phyloP scores from a whole-genome alignment of 208 protist genomes.

The Perkinsela sp. region DNA sequence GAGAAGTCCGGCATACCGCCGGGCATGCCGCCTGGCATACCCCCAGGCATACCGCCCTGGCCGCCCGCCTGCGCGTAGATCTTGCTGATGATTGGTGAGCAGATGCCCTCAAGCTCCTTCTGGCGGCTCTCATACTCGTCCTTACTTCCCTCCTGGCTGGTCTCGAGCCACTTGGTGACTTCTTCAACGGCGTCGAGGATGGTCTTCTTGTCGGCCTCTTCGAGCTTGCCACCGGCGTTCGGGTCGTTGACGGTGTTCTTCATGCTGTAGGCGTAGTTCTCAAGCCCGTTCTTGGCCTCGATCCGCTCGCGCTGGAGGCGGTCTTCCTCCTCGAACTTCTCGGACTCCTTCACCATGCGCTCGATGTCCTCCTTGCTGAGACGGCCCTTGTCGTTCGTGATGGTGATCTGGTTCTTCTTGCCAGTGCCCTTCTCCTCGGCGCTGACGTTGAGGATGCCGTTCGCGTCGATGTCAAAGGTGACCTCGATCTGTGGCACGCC shows the following conservation, averaged over 20 bases:
- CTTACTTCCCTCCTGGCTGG: conserved; percentile 23
- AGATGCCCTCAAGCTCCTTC: conserved; percentile 18
- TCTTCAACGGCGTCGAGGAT: conserved; percentile 36
- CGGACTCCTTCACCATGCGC: conserved; percentile 66
- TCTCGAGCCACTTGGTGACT: conserved; percentile 51
- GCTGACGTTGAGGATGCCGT: conserved; percentile 16
- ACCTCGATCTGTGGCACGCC: conserved; percentile 87
- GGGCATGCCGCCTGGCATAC: conserved; percentile 8
- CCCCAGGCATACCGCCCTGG: conserved; percentile 11
- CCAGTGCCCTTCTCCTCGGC: conserved; percentile 12
- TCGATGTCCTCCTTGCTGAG: conserved; percentile 74
- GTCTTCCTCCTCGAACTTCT: conserved; percentile 65
- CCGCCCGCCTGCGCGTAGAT: conserved; percentile 23
- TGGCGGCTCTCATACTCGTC: conserved; percentile 16
- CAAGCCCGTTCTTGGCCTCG: conserved; percentile 49
- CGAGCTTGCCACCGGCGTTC: conserved; percentile 29
- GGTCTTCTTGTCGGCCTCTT: conserved; percentile 15
- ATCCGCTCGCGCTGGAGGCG: conserved; percentile 13
- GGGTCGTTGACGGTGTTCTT: conserved; percentile 40
- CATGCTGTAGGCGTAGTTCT: conserved; percentile 69
- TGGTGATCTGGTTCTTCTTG: conserved; percentile 14
- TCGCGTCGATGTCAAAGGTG: conserved; percentile 65
- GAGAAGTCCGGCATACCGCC: conserved; percentile 8
- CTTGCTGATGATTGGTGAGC: conserved; percentile 65
- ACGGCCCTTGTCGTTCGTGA: conserved; percentile 71